phyloP scores from a whole-genome alignment of 495 filamentous ascomycete species.

The Penicillium bovifimosum region DNA sequence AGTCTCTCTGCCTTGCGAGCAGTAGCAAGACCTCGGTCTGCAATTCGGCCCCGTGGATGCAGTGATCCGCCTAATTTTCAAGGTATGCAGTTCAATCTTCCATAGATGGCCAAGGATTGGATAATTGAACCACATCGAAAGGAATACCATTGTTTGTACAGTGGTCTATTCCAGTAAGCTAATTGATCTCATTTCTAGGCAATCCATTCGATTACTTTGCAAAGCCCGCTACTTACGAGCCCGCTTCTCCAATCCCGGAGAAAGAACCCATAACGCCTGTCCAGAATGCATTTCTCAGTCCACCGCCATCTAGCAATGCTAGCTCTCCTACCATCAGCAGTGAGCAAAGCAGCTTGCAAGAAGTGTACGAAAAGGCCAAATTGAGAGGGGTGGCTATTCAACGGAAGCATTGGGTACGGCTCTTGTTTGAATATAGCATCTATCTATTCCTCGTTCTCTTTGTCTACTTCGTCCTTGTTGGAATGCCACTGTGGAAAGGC shows the following conservation, averaged over 20 bases:
- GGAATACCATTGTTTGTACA: too few relatives aligned
- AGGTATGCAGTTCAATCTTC: conserved; percentile 3
- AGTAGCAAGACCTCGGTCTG: conserved; percentile 8
- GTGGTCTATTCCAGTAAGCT: neutral
- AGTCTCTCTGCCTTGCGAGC: conserved; percentile 14
- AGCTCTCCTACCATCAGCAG: conserved; percentile 7
- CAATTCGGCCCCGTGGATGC: conserved; percentile 7
- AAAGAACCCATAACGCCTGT: conserved; percentile 17
- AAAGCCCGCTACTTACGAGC: conserved; percentile 2
- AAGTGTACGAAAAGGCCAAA: conserved; percentile 25
- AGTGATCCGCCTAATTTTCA: conserved; percentile 17
- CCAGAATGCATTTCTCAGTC: conserved; percentile 9
- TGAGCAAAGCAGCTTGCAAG: conserved; percentile 12
- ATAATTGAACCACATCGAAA: too few relatives aligned
- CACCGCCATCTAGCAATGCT: neutral
- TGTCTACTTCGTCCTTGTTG: conserved; percentile 38
- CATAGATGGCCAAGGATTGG: too few relatives aligned
- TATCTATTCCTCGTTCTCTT: conserved; percentile 28
- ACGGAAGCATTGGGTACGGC: conserved; percentile 30
- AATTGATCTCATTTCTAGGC: conserved; percentile 2
- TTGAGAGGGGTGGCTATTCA: conserved; percentile 25
- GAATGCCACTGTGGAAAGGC: conserved; percentile 39
- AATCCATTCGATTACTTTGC: conserved; percentile 5
- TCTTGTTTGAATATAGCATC: conserved; percentile 32
- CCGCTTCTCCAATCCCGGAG: conserved; percentile 3